Evolutionary conservation across 75 land plant species (phyloP), one percentile per base, ranked within the genome.

Genomic region (Isoetes taiwanensis): DNA sequence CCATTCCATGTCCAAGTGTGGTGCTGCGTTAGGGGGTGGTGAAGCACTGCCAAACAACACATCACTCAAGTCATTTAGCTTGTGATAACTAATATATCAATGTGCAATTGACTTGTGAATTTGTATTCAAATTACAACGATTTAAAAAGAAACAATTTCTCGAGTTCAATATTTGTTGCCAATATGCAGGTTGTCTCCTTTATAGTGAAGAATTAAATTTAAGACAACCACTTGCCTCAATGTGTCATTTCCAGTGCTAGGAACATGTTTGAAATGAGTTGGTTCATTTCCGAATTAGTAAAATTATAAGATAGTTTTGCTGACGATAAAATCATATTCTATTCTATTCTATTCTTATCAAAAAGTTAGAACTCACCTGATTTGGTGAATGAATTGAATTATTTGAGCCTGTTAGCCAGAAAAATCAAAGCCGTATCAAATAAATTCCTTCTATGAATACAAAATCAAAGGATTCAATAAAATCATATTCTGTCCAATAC

Each of bases 11-110:
- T 77, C 75, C 24, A 89, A 67, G 34, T 81, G 33, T 16, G 80
- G 76, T 30, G 90, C 90, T 54, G 83, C 83, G 54, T 82, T 72
- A 46, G 90, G 96, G 19, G 90, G 96, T 54, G 96, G 87, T 25
- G 90, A 72, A 26, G 98, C 98, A 80, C 98, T 93, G 81, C 43
- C 31, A 56, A 19, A 0, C 1, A 38, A 14, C 39, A 9, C 39
- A 37, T 37, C 39, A 37, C 14, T 10, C 12, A 14, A 37, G 12
- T 10, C 14, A 9, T 37, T 10, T 10, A 9, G 9, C 14, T 37
- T 37, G 12, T 10, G 39, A 37, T 37, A 10, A 9, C 14, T 37
- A 14, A 14, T 10, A 50, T 26, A 50, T 10, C 24, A 21, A 12
- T 50, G 53, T 21, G 20, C 53, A 50, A 19, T 14, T 2, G 20